Evolutionary conservation across 768 basidiomycete genomes (phyloP).

Genomic region (Boletus huronensis): DNA sequence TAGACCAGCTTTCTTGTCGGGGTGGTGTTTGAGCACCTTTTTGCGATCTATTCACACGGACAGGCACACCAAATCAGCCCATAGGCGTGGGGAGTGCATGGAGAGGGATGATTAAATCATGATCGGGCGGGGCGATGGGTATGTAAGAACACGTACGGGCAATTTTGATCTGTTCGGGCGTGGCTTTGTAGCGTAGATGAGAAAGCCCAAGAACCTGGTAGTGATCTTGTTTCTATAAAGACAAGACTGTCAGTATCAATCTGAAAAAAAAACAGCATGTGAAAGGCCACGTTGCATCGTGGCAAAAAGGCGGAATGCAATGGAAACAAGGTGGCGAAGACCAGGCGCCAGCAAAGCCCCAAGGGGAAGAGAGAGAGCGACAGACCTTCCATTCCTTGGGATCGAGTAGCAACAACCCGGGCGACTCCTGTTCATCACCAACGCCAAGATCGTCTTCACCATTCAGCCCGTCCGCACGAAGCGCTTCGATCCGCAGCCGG

Average conservation of each 20-base stretch:
- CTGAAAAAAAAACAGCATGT: not conserved
- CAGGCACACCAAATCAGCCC: not conserved
- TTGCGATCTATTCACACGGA: constrained; percentile 69
- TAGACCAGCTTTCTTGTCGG: constrained; percentile 86
- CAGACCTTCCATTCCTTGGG: constrained; percentile 97
- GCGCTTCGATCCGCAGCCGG: constrained; percentile 46
- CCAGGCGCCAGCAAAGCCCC: not conserved
- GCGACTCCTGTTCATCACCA: constrained; percentile 82
- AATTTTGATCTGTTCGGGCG: constrained; percentile 89
- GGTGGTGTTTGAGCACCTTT: constrained; percentile 98
- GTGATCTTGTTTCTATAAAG: constrained; percentile 88
- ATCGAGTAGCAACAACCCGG: constrained; percentile 69
- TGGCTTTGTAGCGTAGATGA: constrained; percentile 82
- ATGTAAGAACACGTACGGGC: constrained; percentile 66
- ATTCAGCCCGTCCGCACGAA: constrained; percentile 45
- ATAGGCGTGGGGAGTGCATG: not conserved
- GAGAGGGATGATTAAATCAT: not conserved
- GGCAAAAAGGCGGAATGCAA: not conserved
- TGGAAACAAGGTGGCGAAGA: not conserved
- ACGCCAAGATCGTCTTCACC: constrained; percentile 86
- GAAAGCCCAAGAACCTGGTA: constrained; percentile 96
- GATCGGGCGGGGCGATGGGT: constrained; percentile 14
- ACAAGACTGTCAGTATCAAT: constrained; percentile 8
- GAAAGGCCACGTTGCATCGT: not conserved
- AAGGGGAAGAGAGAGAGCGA: not conserved